phyloP scores from a whole-genome alignment of 495 filamentous ascomycete genomes.

The Staphylotrichum longicolle region DNA sequence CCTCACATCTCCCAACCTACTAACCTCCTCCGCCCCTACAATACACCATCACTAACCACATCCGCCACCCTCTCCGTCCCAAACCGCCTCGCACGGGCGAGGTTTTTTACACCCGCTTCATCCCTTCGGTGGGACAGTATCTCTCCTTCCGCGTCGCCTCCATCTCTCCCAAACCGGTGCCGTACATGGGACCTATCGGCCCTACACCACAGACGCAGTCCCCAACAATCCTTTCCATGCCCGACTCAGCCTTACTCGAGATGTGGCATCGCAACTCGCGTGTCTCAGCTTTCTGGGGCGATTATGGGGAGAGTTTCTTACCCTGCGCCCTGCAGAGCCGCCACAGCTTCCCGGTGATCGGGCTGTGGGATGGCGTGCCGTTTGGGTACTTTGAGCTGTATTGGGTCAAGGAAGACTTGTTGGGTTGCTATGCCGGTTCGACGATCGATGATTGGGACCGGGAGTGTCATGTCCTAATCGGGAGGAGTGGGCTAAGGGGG shows the following conservation, averaged over 20 bases:
- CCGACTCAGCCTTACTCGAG: constrained; percentile 72
- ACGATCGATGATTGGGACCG: constrained; percentile 76
- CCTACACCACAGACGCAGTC: constrained; percentile 32
- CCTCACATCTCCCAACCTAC: constrained; percentile 83
- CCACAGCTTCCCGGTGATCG: constrained; percentile 88
- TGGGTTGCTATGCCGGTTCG: constrained; percentile 63
- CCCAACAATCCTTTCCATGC: constrained; percentile 43
- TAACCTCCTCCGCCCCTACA: constrained; percentile 80
- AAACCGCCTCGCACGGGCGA: constrained; percentile 87
- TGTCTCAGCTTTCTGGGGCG: constrained; percentile 81
- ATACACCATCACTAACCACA: constrained; percentile 72
- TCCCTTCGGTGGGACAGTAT: constrained; percentile 78
- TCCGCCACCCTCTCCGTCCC: constrained; percentile 83
- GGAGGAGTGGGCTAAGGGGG: constrained; percentile 89
- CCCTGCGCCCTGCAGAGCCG: constrained; percentile 57
- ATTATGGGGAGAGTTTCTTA: constrained; percentile 66
- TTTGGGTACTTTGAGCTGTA: constrained; percentile 99
- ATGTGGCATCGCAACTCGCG: constrained; percentile 89
- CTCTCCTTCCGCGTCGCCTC: constrained; percentile 83
- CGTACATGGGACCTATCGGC: constrained; percentile 54
- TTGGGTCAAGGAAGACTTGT: constrained; percentile 90
- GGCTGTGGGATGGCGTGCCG: constrained; percentile 89
- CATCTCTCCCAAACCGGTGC: constrained; percentile 51
- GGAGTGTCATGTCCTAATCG: constrained; percentile 83
- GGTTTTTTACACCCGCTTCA: constrained; percentile 82